Evolutionary conservation across 148 eudicot species (phyloP).

Genomic region (Nepenthes mirabilis): DNA sequence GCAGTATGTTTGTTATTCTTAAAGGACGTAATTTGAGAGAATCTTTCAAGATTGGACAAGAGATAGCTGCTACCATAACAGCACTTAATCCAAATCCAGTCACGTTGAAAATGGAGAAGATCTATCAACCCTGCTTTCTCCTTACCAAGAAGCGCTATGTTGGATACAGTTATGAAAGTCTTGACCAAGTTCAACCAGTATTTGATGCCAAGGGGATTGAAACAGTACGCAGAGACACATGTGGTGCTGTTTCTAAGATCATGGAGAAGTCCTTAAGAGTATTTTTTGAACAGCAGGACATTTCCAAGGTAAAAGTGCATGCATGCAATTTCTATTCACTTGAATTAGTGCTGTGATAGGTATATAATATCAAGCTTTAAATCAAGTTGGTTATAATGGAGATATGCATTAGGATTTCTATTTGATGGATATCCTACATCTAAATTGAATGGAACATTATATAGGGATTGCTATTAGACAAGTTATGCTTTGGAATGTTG

Average conservation of each 20-base stretch:
- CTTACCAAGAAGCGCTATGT: slow-evolving; percentile 94
- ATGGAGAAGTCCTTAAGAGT: slow-evolving; percentile 77
- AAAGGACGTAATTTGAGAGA: slow-evolving; percentile 66
- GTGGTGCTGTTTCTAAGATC: slow-evolving; percentile 83
- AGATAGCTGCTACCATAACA: slow-evolving; percentile 70
- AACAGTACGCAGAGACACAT: slow-evolving; percentile 92
- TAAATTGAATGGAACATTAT: no score
- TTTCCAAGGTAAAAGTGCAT: slow-evolving; percentile 36
- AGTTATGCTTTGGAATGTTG: no score
- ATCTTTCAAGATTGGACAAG: slow-evolving; percentile 64
- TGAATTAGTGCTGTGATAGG: neutral
- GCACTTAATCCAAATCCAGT: slow-evolving; percentile 80
- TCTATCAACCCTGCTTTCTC: slow-evolving; percentile 86
- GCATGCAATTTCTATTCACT: neutral
- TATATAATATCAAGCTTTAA: no score
- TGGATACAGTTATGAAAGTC: slow-evolving; percentile 84
- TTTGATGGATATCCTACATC: no score
- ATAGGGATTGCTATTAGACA: no score
- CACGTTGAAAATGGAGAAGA: slow-evolving; percentile 90
- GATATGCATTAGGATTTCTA: no score
- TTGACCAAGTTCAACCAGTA: slow-evolving; percentile 52
- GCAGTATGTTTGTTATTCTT: slow-evolving; percentile 93
- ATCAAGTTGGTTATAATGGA: no score
- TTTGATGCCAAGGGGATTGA: slow-evolving; percentile 99
- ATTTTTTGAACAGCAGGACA: slow-evolving; percentile 55